phyloP scores from a whole-genome alignment of 345 rosid species.

The Aurinia saxatilis region DNA sequence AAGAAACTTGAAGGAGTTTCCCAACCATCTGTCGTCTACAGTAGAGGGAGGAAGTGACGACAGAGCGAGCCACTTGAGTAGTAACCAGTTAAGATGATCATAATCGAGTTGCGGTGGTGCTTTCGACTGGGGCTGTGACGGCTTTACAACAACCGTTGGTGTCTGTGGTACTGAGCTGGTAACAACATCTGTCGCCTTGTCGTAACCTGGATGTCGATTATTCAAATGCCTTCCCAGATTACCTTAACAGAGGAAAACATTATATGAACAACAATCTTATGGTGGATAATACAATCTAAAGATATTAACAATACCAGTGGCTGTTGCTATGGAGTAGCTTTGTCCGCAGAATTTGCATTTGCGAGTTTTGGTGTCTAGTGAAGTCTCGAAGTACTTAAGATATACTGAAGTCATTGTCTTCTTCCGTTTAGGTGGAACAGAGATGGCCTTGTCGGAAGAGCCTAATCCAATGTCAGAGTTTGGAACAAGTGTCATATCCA shows the following conservation, averaged over 20 bases:
- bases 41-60: slow-evolving; percentile 83
- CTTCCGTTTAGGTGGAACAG: slow-evolving; percentile 62
- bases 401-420: slow-evolving; percentile 97
- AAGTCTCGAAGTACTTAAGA: slow-evolving; percentile 84
- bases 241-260: slow-evolving; percentile 36
- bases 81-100: slow-evolving; percentile 90
- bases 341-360: slow-evolving; percentile 94
- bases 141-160: slow-evolving; percentile 34
- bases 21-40: slow-evolving; percentile 69
- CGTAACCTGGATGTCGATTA: slow-evolving; percentile 93
- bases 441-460: slow-evolving; percentile 62
- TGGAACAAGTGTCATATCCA: slow-evolving; percentile 65
- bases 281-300: too few species aligned
- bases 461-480: slow-evolving; percentile 56
- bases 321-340: slow-evolving; percentile 88
- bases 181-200: slow-evolving; percentile 52
- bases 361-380: slow-evolving; percentile 76
- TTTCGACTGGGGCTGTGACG: slow-evolving; percentile 47
- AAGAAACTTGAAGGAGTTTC: slow-evolving; percentile 73
- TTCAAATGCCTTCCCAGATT: slow-evolving; percentile 87
- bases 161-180: slow-evolving; percentile 43
- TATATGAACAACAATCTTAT: too few species aligned
- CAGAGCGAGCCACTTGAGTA: slow-evolving; percentile 77
- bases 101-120: slow-evolving; percentile 54
- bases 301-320: slow-evolving; percentile 57